Percentiles rank a stretch among this genome's conserved stretches.
phyloP scores from a whole-genome alignment of 305 asterid genomes.

The Solanum hybrid region DNA sequence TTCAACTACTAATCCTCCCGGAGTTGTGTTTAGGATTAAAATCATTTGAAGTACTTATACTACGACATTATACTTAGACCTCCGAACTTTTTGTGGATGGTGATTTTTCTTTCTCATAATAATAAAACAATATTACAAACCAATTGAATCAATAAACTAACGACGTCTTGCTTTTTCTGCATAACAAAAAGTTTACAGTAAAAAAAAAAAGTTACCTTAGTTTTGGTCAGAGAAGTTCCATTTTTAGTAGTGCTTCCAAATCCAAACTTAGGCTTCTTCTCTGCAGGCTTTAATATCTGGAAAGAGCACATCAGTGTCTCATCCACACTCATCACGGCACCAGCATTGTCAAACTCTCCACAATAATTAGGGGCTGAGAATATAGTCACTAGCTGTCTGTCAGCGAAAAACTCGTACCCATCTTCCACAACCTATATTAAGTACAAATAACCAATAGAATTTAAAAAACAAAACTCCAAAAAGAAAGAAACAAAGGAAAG shows the following conservation, averaged over 20 bases:
- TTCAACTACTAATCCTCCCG: not conserved
- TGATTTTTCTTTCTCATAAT: not conserved
- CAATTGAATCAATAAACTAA: not conserved
- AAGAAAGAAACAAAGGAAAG: constrained; percentile 5
- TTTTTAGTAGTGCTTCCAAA: constrained; percentile 52
- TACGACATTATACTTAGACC: not conserved
- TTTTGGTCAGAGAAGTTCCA: constrained; percentile 44
- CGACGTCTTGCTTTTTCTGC: not conserved
- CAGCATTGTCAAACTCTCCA: constrained; percentile 75
- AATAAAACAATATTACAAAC: not conserved
- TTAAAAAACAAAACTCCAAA: no score
- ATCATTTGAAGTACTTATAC: not conserved
- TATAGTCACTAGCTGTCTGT: constrained; percentile 71
- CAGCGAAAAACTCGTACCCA: constrained; percentile 82
- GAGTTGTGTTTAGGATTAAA: not conserved
- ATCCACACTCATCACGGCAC: constrained; percentile 90
- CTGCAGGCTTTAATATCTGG: constrained; percentile 73
- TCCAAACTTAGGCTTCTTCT: constrained; percentile 62
- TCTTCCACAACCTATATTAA: constrained; percentile 91
- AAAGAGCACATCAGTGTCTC: constrained; percentile 80
- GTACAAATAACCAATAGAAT: no score
- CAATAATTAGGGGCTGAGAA: constrained; percentile 87
- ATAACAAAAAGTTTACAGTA: not conserved
- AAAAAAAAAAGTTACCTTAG: constrained; percentile 31
- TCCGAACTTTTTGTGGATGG: not conserved